These are phyloP conservation scores for Cercospora brassicicola DNA, from an alignment of 2,329 filamentous ascomycete species.

Conservation along the genomic window DNA sequence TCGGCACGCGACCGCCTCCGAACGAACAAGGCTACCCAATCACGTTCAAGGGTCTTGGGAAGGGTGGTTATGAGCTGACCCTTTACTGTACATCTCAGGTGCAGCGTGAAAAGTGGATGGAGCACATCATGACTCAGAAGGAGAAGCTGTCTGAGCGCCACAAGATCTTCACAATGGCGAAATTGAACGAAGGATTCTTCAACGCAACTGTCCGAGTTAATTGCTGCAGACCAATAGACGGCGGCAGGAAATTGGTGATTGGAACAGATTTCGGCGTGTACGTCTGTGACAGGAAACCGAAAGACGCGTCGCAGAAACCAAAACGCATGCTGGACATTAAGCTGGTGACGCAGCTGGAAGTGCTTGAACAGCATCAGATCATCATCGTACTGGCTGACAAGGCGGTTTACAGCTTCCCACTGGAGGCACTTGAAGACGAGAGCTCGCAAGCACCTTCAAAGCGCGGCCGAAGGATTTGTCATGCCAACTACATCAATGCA, in stretches of 20 bases:
- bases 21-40: slow-evolving; percentile 83
- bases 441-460: slow-evolving; percentile 70
- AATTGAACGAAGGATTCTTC: slow-evolving; percentile 84
- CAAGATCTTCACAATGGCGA: slow-evolving; percentile 68
- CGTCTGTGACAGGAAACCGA: slow-evolving; percentile 84
- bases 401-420: slow-evolving; percentile 82
- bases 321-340: slow-evolving; percentile 81
- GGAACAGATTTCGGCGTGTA: slow-evolving; percentile 94
- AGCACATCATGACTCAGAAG: slow-evolving; percentile 90
- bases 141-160: slow-evolving; percentile 75
- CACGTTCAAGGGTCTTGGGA: slow-evolving; percentile 92
- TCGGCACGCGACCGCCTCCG: slow-evolving; percentile 54
- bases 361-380: slow-evolving; percentile 90
- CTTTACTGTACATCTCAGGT: slow-evolving; percentile 83
- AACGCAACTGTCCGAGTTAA: slow-evolving; percentile 86
- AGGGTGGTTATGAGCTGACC: slow-evolving; percentile 89
- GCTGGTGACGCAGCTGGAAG: slow-evolving; percentile 91
- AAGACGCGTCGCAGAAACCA: slow-evolving; percentile 71
- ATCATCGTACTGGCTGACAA: slow-evolving; percentile 91
- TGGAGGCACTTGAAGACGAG: slow-evolving; percentile 85
- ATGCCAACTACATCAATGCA: slow-evolving; percentile 98
- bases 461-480: slow-evolving; percentile 91
- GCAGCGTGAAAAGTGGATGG: slow-evolving; percentile 92
- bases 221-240: slow-evolving; percentile 91
- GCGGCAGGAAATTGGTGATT: slow-evolving; percentile 88